A percentile compares a stretch with the other conserved stretches of the same genome.
Evolutionary conservation across 1,284 basidiomycete genomes (phyloP).

Genomic region (Tilletia caries): DNA sequence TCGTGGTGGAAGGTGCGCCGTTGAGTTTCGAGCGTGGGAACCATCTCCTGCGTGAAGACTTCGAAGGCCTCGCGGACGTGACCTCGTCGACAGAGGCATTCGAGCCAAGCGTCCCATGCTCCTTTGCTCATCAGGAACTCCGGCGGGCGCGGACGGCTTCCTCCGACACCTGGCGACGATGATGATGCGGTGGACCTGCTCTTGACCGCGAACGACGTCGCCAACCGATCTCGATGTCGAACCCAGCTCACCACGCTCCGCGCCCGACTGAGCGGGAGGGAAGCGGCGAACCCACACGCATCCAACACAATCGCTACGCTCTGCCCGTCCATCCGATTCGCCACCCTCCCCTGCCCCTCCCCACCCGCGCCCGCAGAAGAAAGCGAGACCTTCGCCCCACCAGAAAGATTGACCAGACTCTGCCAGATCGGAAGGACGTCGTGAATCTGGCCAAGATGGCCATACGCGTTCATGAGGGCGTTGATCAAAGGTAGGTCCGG

Average conservation of each 20-base stretch:
- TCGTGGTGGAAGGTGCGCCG: neutral
- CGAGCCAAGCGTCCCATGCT: constrained; percentile 74
- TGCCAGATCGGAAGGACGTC: constrained; percentile 80
- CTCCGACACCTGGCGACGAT: neutral
- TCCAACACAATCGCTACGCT: constrained; percentile 6
- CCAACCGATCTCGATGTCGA: neutral
- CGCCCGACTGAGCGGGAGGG: neutral
- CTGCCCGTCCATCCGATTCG: neutral
- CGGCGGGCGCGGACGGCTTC: neutral
- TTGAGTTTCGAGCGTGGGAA: neutral
- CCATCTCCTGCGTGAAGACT: constrained; percentile 40
- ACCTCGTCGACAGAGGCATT: constrained; percentile 74
- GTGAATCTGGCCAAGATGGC: constrained; percentile 67
- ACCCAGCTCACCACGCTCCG: neutral
- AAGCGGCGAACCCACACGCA: neutral
- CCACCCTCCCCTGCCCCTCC: too few relatives aligned
- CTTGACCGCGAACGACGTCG: too few relatives aligned
- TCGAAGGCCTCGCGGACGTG: constrained; percentile 68
- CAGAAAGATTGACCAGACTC: constrained; percentile 58
- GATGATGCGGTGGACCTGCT: too few relatives aligned
- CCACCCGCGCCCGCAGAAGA: neutral
- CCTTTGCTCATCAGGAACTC: constrained; percentile 57
- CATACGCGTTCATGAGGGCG: constrained; percentile 84
- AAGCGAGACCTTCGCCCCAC: constrained; percentile 51
- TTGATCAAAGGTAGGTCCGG: constrained; percentile 78